Evolutionary conservation across 305 asterid species (phyloP), one percentile per base, ranked within the genome.

Genomic region (Fraxinus ornus): DNA sequence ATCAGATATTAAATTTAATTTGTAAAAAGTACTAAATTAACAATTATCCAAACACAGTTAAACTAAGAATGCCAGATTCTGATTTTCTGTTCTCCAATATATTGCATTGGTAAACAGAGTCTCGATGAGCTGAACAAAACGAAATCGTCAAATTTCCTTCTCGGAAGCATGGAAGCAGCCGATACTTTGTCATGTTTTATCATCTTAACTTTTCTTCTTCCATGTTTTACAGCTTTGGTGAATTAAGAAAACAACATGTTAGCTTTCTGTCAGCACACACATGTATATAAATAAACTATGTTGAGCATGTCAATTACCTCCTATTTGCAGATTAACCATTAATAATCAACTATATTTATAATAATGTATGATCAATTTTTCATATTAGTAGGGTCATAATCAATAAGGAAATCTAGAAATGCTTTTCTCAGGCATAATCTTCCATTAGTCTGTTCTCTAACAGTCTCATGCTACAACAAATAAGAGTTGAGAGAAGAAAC

Each of bases 401-500:
- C 71, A 24, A 62, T 62, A 62, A 22, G 33, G 33, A 62, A 28
- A 15, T 70, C 30, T 28, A 75, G 7, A 24, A 75, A 36, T 28
- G 12, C 52, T 33, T 39, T 30, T 30, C n/a, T 57, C 19, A 12
- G 21, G 78, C 70, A 36, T 26, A 36, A 76, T 2, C 41, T 17
- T 10, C 60, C 24, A 70, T n/a, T 47, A 76, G 33, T 66, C 22
- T 21, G 15, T 39, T 30, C 12, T 37, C 30, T 12, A 71, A 64
- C 6, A 62, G 8, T 62, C 44, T 30, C 22, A n/a, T 24, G 19
- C 33, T 30, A 76, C 3, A 24, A 26, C 36, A 32, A 28, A 64
- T 21, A 60, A 7, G 57, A 39, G 24, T 62, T 73, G 15, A 73
- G 86, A 78, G 81, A 82, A 80, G 86, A 81, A 84, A 94, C 98